Conservation (phyloP, 495 filamentous ascomycete species). For the Hypoxylon lienhwacheense region DNA sequence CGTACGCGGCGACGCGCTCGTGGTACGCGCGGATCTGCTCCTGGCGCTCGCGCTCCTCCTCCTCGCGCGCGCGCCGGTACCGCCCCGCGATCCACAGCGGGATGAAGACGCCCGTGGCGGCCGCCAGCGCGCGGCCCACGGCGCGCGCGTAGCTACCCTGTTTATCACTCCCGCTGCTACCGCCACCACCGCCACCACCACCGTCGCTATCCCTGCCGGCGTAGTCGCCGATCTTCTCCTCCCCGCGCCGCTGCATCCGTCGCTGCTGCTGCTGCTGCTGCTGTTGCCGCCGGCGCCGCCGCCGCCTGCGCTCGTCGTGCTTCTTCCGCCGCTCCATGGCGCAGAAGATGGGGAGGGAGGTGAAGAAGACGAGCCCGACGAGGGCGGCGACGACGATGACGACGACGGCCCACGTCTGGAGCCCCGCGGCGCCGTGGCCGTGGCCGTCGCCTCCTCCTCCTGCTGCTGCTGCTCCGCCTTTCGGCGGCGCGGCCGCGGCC, state of each 20-base stretch:
- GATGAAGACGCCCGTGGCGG: constrained; percentile 1
- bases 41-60: background rate
- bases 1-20: background rate
- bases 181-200: no score
- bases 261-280: no score
- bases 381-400: constrained; percentile 5
- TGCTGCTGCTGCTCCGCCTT: no score
- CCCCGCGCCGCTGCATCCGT: no score
- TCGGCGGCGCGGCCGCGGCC: background rate
- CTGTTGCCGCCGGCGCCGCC: no score
- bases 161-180: no score
- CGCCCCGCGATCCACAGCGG: constrained; percentile 2
- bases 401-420: constrained; percentile 9
- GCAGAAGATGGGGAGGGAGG: background rate
- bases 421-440: background rate
- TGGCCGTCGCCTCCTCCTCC: no score
- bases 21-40: background rate
- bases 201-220: no score
- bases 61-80: background rate
- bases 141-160: constrained; percentile 5
- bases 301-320: background rate
- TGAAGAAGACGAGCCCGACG: constrained; percentile 3
- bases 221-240: no score
- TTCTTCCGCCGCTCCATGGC: background rate
- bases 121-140: background rate